These are phyloP conservation scores for Mycena venus DNA, from an alignment of 768 basidiomycete genomes.

Conservation along the genomic window DNA sequence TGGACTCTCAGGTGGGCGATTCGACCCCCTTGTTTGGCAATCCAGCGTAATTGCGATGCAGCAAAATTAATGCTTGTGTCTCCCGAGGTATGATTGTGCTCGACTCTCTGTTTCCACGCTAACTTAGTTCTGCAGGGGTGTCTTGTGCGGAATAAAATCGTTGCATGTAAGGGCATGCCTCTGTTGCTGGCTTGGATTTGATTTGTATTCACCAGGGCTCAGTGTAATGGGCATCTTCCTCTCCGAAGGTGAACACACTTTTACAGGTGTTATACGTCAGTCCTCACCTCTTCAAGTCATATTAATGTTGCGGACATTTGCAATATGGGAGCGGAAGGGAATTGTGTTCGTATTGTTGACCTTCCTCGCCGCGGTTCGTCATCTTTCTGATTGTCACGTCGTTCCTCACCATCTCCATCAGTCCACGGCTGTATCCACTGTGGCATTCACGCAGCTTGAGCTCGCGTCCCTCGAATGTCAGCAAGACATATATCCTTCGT, in stretches of 20 bases:
- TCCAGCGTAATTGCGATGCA: no score
- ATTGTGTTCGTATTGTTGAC: conserved; percentile 46
- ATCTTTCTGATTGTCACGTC: background rate
- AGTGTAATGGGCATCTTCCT: conserved; percentile 52
- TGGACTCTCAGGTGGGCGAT: conserved; percentile 19
- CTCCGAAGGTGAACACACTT: conserved; percentile 49
- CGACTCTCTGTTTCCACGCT: background rate
- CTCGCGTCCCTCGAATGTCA: conserved; percentile 51
- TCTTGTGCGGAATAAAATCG: background rate
- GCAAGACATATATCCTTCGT: conserved; percentile 15
- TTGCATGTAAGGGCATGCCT: conserved; percentile 21
- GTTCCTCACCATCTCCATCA: conserved; percentile 20
- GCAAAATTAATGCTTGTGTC: conserved; percentile 9
- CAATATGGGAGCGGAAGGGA: conserved; percentile 56
- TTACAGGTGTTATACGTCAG: background rate
- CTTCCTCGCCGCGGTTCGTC: conserved; percentile 38
- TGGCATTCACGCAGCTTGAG: conserved; percentile 49
- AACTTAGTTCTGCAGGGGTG: background rate
- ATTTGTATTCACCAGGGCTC: conserved; percentile 35
- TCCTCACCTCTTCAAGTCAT: conserved; percentile 35
- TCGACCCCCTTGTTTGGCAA: no score
- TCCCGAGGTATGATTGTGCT: conserved; percentile 3
- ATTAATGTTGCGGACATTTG: conserved; percentile 57
- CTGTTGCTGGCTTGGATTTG: background rate
- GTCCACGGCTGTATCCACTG: conserved; percentile 48